These are phyloP conservation scores for Striga asiatica DNA, from an alignment of 257 asterid genomes.

Conservation along the genomic window DNA sequence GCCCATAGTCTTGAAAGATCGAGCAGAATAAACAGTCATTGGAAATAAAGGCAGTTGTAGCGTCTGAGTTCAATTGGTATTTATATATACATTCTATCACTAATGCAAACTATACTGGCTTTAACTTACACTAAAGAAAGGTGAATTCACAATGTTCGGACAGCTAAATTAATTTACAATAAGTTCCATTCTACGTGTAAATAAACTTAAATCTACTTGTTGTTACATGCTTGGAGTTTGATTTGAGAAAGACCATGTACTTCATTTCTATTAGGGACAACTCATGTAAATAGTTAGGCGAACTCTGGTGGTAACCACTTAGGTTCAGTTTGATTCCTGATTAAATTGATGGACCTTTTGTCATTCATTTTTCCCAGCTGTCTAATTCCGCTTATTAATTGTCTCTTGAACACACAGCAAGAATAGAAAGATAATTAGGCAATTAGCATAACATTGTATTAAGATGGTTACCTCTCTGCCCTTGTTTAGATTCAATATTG, in stretches of 20 bases:
- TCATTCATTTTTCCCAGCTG: too few species aligned
- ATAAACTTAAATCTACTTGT: too few species aligned
- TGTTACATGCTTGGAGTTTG: too few species aligned
- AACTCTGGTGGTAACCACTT: too few species aligned
- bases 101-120: too few species aligned
- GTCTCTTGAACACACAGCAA: neutral
- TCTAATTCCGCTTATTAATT: neutral
- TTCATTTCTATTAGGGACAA: too few species aligned
- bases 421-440: neutral
- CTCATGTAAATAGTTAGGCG: too few species aligned
- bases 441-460: neutral
- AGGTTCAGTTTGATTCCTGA: neutral
- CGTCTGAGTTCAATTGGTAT: neutral
- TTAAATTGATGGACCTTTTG: too few species aligned
- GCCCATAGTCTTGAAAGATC: neutral
- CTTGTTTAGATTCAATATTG: constrained; percentile 53
- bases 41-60: neutral
- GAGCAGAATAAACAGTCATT: neutral
- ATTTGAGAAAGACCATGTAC: too few species aligned
- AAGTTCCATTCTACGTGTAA: neutral
- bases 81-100: too few species aligned
- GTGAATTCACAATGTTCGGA: too few species aligned
- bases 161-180: neutral
- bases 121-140: too few species aligned
- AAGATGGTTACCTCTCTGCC: constrained; percentile 41